Evolutionary conservation across 2,329 filamentous ascomycete species (phyloP), one percentile per base, ranked within the genome.

Genomic region (Colletotrichum sp.): DNA sequence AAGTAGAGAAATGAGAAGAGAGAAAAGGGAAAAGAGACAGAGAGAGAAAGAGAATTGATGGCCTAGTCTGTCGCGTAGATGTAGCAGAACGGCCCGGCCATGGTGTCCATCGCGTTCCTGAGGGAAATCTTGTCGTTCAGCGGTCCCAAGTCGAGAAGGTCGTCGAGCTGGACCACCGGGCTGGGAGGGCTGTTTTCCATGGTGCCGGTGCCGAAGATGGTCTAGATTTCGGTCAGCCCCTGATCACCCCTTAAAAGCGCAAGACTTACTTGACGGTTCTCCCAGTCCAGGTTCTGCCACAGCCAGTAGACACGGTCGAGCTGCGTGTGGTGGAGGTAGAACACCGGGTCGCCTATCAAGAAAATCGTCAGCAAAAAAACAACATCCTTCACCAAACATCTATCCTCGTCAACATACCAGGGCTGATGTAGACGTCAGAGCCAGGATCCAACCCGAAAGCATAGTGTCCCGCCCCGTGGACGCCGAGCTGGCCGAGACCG

Each of bases 301-400:
- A 88, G 85, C 79, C 85, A 88, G 80, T 87, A 88, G 71, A 87
- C 81, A 16, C 87, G 83, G 76, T 89, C 87, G 68, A 89, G 85
- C 78, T 86, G 83, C 0, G 81, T 85, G 72, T 89, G 87, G 76
- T 89, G 87, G 13, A 87, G 79, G 68, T 83, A 88, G 80, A 89
- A 89, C 5, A 80, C 85, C 5, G 87, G 87, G 76, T 89, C 87
- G 34, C 34, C 32, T 64, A 2, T 36, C 3, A 44, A 34, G 5
- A 28, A 9, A 10, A 2, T 34, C 30, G 59, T 34, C 12, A 30
- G 13, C n/a, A n/a, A 60, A 30, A 30, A 30, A 8, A 18, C 6
- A 5, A 18, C 21, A 26, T 39, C 24, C 21, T n/a, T 26, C 55
- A 59, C 26, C 55, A 30, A 24, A 13, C 9, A 16, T 10, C 7